Evolutionary conservation across 78 protist genomes (phyloP).

Genomic region (Monosiga brevicollis): DNA sequence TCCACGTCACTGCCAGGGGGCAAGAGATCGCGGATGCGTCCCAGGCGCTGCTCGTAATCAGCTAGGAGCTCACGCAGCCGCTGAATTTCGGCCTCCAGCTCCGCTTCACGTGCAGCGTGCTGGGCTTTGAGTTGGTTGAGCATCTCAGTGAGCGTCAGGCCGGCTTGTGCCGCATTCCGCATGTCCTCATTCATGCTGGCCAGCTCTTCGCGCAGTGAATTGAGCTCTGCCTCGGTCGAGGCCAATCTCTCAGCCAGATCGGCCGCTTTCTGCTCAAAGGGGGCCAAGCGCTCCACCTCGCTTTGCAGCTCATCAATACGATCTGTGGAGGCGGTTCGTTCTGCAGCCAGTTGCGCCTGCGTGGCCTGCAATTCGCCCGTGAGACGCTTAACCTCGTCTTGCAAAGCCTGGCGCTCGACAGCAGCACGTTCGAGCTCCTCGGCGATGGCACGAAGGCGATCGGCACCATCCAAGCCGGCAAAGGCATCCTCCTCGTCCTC

Average conservation of each 20-base stretch:
- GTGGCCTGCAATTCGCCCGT: neutral
- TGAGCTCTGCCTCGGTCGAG: neutral
- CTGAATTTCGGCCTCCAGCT: neutral
- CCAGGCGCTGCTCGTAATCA: neutral
- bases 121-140: neutral
- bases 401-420: neutral
- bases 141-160: neutral
- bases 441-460: no score
- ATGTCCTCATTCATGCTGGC: neutral
- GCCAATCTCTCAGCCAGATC: neutral
- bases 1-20: neutral
- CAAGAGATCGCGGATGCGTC: neutral
- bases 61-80: neutral
- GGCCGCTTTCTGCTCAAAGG: neutral
- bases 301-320: neutral
- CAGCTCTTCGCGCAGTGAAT: neutral
- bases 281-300: neutral
- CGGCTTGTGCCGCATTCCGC: neutral
- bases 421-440: neutral
- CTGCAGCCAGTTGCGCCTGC: no score
- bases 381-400: neutral
- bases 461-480: neutral
- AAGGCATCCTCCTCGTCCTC: neutral
- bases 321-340: no score
- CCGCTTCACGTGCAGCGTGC: neutral